Conservation (phyloP, 75 land plant species). For the Azolla pinnata region DNA sequence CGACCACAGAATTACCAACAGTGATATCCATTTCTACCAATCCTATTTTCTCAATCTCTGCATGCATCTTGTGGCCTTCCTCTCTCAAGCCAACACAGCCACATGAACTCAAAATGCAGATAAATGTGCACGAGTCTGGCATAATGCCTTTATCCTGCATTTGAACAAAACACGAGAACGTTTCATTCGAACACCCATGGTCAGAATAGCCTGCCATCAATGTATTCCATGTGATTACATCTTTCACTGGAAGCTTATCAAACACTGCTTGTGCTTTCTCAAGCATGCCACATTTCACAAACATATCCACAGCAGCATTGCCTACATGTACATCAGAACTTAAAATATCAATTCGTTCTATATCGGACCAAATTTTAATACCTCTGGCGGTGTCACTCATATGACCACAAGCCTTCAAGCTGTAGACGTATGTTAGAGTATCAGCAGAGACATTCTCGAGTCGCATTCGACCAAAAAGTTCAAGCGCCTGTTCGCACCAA, state of each 20-base stretch:
- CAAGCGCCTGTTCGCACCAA: neutral
- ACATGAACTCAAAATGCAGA: too few species aligned
- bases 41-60: too few species aligned
- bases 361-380: neutral
- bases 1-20: too few species aligned
- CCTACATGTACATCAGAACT: neutral
- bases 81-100: too few species aligned
- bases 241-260: conserved; percentile 5
- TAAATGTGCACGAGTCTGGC: too few species aligned
- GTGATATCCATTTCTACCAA: too few species aligned
- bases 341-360: neutral
- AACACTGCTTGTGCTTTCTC: conserved; percentile 8
- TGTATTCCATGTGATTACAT: conserved; percentile 19
- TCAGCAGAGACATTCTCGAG: neutral
- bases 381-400: neutral
- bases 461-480: neutral
- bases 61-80: too few species aligned
- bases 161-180: neutral
- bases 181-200: conserved; percentile 8
- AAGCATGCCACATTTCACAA: conserved; percentile 8
- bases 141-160: too few species aligned
- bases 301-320: conserved; percentile 6
- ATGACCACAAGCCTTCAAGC: neutral
- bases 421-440: neutral
- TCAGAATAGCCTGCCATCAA: conserved; percentile 14